Evolutionary conservation across 768 basidiomycete species (phyloP).

Genomic region (Psilocybe cubensis): DNA sequence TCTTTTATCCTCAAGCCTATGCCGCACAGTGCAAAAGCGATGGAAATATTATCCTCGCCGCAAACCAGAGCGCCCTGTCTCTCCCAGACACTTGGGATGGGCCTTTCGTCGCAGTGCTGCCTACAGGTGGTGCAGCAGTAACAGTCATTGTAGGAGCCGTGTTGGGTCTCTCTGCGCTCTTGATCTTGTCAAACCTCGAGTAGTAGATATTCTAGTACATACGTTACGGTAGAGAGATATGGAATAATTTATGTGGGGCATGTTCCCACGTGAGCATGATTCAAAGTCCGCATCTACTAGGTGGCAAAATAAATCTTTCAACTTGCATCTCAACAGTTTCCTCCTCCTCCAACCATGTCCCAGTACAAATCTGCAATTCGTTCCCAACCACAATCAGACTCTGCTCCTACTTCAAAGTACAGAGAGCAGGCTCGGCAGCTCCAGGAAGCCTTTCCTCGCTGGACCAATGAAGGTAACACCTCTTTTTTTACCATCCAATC

Average conservation of each 20-base stretch:
- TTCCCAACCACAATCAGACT: constrained; percentile 35
- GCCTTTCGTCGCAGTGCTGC: constrained; percentile 51
- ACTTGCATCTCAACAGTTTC: constrained; percentile 24
- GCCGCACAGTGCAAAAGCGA: constrained; percentile 44
- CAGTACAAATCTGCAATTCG: constrained; percentile 54
- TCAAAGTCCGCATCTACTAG: constrained; percentile 30
- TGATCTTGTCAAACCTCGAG: constrained; percentile 60
- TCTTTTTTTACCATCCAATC: constrained; percentile 6
- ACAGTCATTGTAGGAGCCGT: constrained; percentile 44
- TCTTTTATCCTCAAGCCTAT: constrained; percentile 49
- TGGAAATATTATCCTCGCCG: constrained; percentile 42
- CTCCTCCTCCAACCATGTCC: constrained; percentile 47
- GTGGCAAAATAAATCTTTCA: constrained; percentile 24
- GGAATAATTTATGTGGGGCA: constrained; percentile 10
- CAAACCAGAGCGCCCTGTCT: constrained; percentile 42
- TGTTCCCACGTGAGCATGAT: constrained; percentile 32
- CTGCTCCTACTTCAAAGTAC: constrained; percentile 46
- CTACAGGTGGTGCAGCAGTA: constrained; percentile 44
- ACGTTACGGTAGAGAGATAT: neutral
- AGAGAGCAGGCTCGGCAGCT: constrained; percentile 61
- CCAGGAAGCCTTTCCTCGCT: constrained; percentile 71
- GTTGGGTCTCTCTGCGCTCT: constrained; percentile 52
- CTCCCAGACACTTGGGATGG: constrained; percentile 65
- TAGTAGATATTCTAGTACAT: constrained; percentile 5
- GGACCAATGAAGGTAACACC: constrained; percentile 67